These are phyloP conservation scores for Neofusicoccum kwambonambiense DNA, from an alignment of 2,329 filamentous ascomycete species.

Conservation along the genomic window DNA sequence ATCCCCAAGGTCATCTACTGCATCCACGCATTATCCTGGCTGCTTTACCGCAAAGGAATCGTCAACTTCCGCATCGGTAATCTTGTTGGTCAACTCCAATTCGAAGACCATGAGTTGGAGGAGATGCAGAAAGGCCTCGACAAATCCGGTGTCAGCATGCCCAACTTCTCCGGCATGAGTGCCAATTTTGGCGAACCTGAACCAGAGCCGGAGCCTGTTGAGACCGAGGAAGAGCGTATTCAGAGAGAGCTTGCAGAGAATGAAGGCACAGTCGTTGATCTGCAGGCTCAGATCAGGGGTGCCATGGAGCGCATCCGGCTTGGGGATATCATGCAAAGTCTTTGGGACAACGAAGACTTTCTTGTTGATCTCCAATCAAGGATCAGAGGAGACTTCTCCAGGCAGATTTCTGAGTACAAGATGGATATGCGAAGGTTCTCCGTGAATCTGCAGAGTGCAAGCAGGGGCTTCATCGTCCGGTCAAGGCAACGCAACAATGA, in stretches of 20 bases:
- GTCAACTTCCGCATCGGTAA: constrained; percentile 96
- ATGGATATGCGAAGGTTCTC: constrained; percentile 82
- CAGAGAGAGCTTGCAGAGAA: constrained; percentile 78
- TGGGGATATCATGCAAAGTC: constrained; percentile 77
- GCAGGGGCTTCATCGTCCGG: constrained; percentile 74
- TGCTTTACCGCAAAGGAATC: constrained; percentile 92
- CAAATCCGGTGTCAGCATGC: constrained; percentile 92
- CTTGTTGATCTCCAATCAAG: constrained; percentile 81
- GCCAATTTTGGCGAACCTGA: constrained; percentile 88
- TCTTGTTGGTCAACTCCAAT: constrained; percentile 91
- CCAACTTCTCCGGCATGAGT: constrained; percentile 95
- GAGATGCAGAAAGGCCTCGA: constrained; percentile 96
- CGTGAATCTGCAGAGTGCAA: constrained; percentile 72
- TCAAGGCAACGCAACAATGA: constrained; percentile 62
- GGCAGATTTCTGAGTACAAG: constrained; percentile 79
- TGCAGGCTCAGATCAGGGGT: constrained; percentile 85
- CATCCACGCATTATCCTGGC: constrained; percentile 94
- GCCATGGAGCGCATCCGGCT: constrained; percentile 74
- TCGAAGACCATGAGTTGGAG: constrained; percentile 96
- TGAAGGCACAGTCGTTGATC: constrained; percentile 68
- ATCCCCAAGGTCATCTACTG: constrained; percentile 99
- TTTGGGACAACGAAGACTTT: constrained; percentile 82
- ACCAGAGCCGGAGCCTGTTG: constrained; percentile 67
- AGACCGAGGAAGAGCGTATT: constrained; percentile 87
- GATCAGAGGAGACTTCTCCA: constrained; percentile 81